Base-by-base conservation (phyloP, 257 asterid species). In the Penstemon davidsonii region DNA sequence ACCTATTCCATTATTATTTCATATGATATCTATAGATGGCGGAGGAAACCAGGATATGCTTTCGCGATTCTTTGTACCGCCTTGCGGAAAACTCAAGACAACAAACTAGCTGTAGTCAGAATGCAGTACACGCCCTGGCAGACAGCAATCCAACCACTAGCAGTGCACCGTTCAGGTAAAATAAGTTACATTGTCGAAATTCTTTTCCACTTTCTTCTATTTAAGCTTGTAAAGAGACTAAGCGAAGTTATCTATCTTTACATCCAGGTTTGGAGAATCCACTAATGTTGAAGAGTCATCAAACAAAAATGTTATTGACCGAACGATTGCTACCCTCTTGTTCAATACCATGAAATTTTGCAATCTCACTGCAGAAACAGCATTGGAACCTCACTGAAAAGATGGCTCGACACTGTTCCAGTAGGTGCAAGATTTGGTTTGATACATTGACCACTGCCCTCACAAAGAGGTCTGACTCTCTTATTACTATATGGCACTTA, bases 1-100 rank as follows among this genome's bases (percentile, higher is more conserved):
- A 57, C 45, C 8, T 8, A 36, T 69, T 63, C 56, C 15, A 8
- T 65, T 62, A 12, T 72, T 51, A 13, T 69, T 53, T 25, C 33
- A 25, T 25, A 25, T 69, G 69, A 54, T 60, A 65, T 56, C 36
- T 62, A 10, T 52, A 83, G 88, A 37, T 83, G 72, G 69, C 84
- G 2, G 75, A 75, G 60, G 60, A 77, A 38, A 83, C 84, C 53
- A 78, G 88, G 73, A 71, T 68, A 18, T 80, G 85, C 78, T 68
- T 83, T 68, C 83, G 88, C 8, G 88, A 83, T 78, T 78, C 88
- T 68, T 51, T 83, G 12, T 83, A 80, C 73, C 88, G 88, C 57
- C 88, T 83, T 55, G 85, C 88, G 5, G 79, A 80, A 52, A 80
- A 83, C 64, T 78, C 88, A 18, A 80, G 82, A 64, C 52, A 73